Conservation (phyloP, 441 rosid genomes). For the Euphorbia corollata region DNA sequence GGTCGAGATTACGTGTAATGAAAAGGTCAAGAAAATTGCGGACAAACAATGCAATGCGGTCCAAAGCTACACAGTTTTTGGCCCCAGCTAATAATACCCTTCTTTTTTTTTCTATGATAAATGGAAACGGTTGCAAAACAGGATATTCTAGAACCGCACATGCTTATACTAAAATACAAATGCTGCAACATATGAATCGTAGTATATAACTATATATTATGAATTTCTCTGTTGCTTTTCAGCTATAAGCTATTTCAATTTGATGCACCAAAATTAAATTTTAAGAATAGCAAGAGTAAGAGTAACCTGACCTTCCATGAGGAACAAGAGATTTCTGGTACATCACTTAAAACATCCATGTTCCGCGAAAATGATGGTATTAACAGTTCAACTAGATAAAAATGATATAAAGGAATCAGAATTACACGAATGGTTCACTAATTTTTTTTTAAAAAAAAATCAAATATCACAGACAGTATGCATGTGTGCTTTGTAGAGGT, state of each 20-base stretch:
- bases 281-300: background rate
- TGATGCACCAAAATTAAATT: slow-evolving; percentile 1
- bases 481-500: background rate
- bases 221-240: background rate
- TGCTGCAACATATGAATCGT: background rate
- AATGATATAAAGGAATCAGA: background rate
- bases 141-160: background rate
- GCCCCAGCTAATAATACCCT: background rate
- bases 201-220: background rate
- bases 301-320: slow-evolving; percentile 2
- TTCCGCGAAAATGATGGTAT: background rate
- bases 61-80: background rate
- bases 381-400: background rate
- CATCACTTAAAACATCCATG: background rate
- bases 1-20: background rate
- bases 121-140: slow-evolving; percentile 1
- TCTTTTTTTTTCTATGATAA: background rate
- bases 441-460: background rate
- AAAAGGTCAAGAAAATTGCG: background rate
- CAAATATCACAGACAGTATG: background rate
- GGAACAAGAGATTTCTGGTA: slow-evolving; percentile 4
- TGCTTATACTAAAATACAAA: slow-evolving; percentile 3
- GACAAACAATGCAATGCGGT: slow-evolving; percentile 1
- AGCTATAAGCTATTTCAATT: slow-evolving; percentile 3
- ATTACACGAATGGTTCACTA: background rate